Conservation (phyloP, 768 basidiomycete genomes). For the Amanita phalloides region DNA sequence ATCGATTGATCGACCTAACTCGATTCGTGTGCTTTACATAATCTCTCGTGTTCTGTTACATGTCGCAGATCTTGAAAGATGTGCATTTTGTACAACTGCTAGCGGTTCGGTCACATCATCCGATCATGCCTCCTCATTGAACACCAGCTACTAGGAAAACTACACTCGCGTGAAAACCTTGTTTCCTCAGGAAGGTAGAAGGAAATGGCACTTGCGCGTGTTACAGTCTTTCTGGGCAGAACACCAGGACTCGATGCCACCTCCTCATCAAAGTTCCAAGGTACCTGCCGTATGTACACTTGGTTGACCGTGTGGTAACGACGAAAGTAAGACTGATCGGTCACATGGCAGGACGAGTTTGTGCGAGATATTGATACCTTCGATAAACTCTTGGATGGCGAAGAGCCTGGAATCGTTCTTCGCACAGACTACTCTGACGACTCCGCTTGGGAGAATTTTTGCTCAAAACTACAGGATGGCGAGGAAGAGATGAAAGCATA, state of each 20-base stretch:
- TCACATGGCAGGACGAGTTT: slow-evolving; percentile 12
- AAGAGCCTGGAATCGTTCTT: slow-evolving; percentile 51
- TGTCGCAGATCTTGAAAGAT: slow-evolving; percentile 1
- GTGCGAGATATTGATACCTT: slow-evolving; percentile 40
- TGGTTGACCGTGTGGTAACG: background rate
- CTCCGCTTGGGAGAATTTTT: slow-evolving; percentile 51
- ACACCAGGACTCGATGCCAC: background rate
- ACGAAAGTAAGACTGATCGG: background rate
- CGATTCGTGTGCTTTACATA: background rate
- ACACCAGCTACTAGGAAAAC: slow-evolving; percentile 17
- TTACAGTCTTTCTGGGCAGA: slow-evolving; percentile 38
- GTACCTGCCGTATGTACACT: background rate
- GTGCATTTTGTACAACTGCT: background rate
- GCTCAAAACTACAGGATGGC: slow-evolving; percentile 33
- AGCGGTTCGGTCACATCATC: slow-evolving; percentile 3
- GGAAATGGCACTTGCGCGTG: slow-evolving; percentile 42
- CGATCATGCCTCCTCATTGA: background rate
- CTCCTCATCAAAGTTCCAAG: background rate
- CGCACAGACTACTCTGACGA: slow-evolving; percentile 68
- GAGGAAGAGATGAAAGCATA: slow-evolving; percentile 43
- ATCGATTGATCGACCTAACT: background rate
- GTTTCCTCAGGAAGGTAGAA: slow-evolving; percentile 43
- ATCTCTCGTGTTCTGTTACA: background rate
- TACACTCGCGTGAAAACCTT: slow-evolving; percentile 34
- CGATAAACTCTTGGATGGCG: slow-evolving; percentile 35